A percentile compares a stretch with the other conserved stretches of the same genome.
Evolutionary conservation across 805 yeast genomes (phyloP).

Genomic region (Lipomyces starkeyi): DNA sequence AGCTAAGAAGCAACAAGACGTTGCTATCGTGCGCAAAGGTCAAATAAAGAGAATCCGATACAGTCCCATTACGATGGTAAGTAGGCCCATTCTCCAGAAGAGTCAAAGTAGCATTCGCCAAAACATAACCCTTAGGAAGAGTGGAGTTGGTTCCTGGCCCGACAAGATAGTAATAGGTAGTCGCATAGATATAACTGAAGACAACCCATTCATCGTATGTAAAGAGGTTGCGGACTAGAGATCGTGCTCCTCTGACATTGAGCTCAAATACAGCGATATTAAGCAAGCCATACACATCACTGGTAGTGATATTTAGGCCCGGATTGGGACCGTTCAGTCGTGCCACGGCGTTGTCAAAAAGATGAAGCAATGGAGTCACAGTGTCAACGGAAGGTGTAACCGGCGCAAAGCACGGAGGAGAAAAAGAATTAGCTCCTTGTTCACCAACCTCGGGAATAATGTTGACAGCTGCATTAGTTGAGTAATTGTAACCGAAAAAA

Average conservation of each 20-base stretch:
- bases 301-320: constrained; percentile 50
- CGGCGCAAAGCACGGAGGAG: constrained; percentile 52
- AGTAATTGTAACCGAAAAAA: constrained; percentile 56
- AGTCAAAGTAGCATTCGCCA: constrained; percentile 55
- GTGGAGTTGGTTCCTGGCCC: constrained; percentile 58
- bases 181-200: constrained; percentile 52
- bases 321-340: constrained; percentile 46
- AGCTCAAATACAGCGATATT: constrained; percentile 59
- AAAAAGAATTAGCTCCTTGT: constrained; percentile 65
- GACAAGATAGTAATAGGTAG: constrained; percentile 53
- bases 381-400: constrained; percentile 48
- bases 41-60: constrained; percentile 46
- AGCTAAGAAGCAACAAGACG: constrained; percentile 56
- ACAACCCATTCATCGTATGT: constrained; percentile 56
- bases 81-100: constrained; percentile 51
- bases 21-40: constrained; percentile 65
- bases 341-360: constrained; percentile 41
- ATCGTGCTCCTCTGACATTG: constrained; percentile 51
- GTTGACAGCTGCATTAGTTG: constrained; percentile 48
- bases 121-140: constrained; percentile 52
- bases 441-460: constrained; percentile 55
- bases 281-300: constrained; percentile 53
- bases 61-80: constrained; percentile 40
- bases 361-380: constrained; percentile 40
- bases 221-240: constrained; percentile 53